These are phyloP conservation scores for Staphylotrichum longicolle DNA, from an alignment of 495 filamentous ascomycete species.

Conservation along the genomic window DNA sequence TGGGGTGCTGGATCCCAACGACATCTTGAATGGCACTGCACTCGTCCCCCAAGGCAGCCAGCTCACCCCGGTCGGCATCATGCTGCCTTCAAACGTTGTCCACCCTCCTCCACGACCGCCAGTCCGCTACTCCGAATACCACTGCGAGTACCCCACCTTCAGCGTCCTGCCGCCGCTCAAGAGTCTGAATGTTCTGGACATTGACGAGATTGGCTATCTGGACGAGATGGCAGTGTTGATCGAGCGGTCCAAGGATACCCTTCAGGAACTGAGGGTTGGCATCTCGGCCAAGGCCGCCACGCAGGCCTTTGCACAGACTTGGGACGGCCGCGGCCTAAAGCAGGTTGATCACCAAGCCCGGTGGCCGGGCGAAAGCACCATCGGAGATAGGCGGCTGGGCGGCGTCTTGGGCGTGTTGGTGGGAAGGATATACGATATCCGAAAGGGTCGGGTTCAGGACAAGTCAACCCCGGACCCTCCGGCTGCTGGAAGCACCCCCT, in stretches of 20 bases:
- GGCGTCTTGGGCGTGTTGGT: conserved; percentile 74
- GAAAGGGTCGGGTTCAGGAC: conserved; percentile 26
- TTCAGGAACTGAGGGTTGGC: conserved; percentile 78
- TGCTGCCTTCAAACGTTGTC: conserved; percentile 32
- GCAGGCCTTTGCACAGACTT: conserved; percentile 58
- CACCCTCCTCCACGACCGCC: conserved; percentile 31
- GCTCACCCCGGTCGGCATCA: conserved; percentile 45
- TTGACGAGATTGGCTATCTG: conserved; percentile 83
- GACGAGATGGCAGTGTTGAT: conserved; percentile 87
- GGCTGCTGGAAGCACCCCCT: background rate
- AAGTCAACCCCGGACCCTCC: background rate
- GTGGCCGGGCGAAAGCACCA: conserved; percentile 52
- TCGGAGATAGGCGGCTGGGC: conserved; percentile 53
- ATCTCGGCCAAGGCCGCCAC: conserved; percentile 61
- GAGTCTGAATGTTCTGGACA: conserved; percentile 79
- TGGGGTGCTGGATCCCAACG: conserved; percentile 30
- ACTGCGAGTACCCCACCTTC: conserved; percentile 80
- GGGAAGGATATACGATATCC: conserved; percentile 62
- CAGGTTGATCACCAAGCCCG: conserved; percentile 56
- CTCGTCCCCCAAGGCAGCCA: conserved; percentile 42
- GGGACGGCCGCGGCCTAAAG: conserved; percentile 56
- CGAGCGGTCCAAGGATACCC: conserved; percentile 61
- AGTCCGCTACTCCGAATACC: conserved; percentile 41
- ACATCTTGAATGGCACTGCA: conserved; percentile 28
- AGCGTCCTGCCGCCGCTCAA: conserved; percentile 79